Evolutionary conservation across 495 filamentous ascomycete species (phyloP), one percentile per base, ranked within the genome.

Genomic region (Daldinia caldariorum): DNA sequence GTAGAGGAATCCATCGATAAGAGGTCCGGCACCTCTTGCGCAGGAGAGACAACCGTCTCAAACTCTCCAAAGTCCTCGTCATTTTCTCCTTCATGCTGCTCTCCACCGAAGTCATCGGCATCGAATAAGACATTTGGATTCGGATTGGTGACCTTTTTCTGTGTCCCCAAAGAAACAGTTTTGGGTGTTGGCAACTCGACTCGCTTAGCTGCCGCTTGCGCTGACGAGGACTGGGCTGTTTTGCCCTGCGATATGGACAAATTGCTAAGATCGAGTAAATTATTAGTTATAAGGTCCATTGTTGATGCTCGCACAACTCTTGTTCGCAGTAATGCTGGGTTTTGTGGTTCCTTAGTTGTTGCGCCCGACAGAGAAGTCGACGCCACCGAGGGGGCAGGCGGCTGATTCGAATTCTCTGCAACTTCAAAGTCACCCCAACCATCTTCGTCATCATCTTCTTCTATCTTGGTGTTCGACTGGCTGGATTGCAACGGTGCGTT

Each of bases 391-490:
- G 66, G 31, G 13, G 31, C 26, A 18, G 62, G 43, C 4, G 64
- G 43, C 6, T 67, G 58, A 18, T 22, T 51, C n/a, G 45, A 59
- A 16, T 34, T 69, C 39, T 72, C 64, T 55, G 89, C 85, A 13
- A 84, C 83, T 71, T 91, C 91, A 69, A 93, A 93, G 61, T 92
- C 90, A 13, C 91, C 90, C 86, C 90, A 93, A 12, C 89, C 90
- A 73, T 92, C 90, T 37, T 91, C 88, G 6, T 84, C 84, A 6
- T 81, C 82, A 0, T 76, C 76, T 18, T 82, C 88, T 29, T 82
- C 79, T 29, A 78, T 67, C 9, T 56, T 65, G 13, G 49, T 45
- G 26, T 41, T 47, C 54, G 38, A 63, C 32, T 43, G 66, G 61
- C 9, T 56, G 41, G 57, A 13, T 31, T 62, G 58, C 9, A 50